These are phyloP conservation scores for Diplotaxis tenuifolia DNA, from an alignment of 345 rosid species.

Conservation along the genomic window DNA sequence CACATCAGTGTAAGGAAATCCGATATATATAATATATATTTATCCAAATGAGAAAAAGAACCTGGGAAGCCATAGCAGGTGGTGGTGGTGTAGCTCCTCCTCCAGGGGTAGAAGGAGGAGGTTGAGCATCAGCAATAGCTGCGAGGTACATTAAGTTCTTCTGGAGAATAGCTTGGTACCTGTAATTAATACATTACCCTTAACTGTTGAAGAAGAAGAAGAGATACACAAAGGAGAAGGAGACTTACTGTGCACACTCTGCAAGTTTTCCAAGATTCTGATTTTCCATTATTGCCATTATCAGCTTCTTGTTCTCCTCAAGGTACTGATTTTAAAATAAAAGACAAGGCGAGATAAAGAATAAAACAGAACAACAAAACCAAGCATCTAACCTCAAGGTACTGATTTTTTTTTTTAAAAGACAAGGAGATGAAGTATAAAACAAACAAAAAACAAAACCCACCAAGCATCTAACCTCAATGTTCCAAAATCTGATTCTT, in stretches of 20 bases:
- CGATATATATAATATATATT: not conserved
- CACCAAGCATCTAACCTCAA: slow-evolving; percentile 1
- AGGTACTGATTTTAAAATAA: slow-evolving; percentile 63
- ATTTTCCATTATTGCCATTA: slow-evolving; percentile 87
- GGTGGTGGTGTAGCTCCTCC: slow-evolving; percentile 16
- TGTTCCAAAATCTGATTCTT: slow-evolving; percentile 1
- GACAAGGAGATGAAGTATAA: no score
- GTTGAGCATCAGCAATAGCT: slow-evolving; percentile 98
- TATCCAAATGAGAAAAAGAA: slow-evolving; percentile 15
- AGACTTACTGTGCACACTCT: slow-evolving; percentile 87
- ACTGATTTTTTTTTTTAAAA: no score
- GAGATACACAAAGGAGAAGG: no score
- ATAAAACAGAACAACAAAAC: no score
- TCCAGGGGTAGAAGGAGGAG: slow-evolving; percentile 55
- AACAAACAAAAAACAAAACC: not conserved
- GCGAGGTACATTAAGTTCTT: slow-evolving; percentile 95
- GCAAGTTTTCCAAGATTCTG: slow-evolving; percentile 89
- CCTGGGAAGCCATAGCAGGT: slow-evolving; percentile 70
- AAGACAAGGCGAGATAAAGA: slow-evolving; percentile 13
- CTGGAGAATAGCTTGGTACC: slow-evolving; percentile 88
- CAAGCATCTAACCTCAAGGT: no score
- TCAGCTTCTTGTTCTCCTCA: slow-evolving; percentile 91
- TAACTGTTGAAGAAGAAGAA: no score
- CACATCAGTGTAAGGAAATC: slow-evolving; percentile 3
- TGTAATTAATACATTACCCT: no score